These are phyloP conservation scores for Lachancea waltii DNA, from an alignment of 805 yeast species.

Conservation along the genomic window DNA sequence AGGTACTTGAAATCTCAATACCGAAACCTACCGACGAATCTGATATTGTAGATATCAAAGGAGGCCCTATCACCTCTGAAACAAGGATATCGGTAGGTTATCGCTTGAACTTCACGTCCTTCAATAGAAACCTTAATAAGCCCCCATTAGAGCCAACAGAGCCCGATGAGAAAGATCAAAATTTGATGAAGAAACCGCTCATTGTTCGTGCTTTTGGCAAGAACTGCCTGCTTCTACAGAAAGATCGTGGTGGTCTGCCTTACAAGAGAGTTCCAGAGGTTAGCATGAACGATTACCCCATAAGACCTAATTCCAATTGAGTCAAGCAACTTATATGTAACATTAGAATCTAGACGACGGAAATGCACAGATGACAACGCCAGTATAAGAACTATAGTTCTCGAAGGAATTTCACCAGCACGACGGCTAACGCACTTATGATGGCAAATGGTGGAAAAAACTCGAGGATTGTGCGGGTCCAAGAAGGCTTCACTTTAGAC, in stretches of 20 bases:
- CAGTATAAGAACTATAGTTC: no score
- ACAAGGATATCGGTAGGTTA: constrained; percentile 21
- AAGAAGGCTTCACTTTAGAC: constrained; percentile 34
- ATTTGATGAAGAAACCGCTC: constrained; percentile 18
- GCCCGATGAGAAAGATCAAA: constrained; percentile 11
- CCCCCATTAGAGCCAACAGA: constrained; percentile 27
- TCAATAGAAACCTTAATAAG: constrained; percentile 22
- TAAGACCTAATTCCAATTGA: constrained; percentile 5
- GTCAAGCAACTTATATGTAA: constrained; percentile 2
- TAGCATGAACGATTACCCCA: constrained; percentile 25
- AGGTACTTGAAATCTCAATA: constrained; percentile 17
- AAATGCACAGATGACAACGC: background rate
- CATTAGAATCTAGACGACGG: constrained; percentile 1
- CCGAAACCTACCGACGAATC: constrained; percentile 15
- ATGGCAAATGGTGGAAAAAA: constrained; percentile 39
- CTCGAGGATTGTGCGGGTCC: constrained; percentile 27
- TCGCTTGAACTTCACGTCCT: constrained; percentile 23
- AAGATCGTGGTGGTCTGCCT: constrained; percentile 34
- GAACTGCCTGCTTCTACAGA: constrained; percentile 25
- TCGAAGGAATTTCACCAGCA: constrained; percentile 21
- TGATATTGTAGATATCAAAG: constrained; percentile 26
- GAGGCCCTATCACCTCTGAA: constrained; percentile 27
- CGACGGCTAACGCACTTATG: constrained; percentile 27
- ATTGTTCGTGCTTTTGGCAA: constrained; percentile 32
- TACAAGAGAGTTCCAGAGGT: constrained; percentile 31